These are phyloP conservation scores for Schwanniomyces occidentalis DNA, from an alignment of 805 yeast genomes.

Conservation along the genomic window DNA sequence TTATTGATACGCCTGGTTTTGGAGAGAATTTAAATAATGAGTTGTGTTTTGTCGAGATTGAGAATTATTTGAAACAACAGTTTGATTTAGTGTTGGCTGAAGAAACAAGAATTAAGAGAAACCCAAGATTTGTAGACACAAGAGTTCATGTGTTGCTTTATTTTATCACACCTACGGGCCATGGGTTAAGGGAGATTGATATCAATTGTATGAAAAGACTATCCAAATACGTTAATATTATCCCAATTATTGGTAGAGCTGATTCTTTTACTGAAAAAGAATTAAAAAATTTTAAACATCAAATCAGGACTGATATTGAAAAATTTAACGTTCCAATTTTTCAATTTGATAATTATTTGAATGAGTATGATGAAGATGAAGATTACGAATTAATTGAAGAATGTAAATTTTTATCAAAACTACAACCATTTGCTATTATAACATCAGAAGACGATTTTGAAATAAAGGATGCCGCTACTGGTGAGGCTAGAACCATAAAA, in stretches of 20 bases:
- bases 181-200: slow-evolving; percentile 77
- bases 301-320: slow-evolving; percentile 62
- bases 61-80: slow-evolving; percentile 69
- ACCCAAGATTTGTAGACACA: slow-evolving; percentile 77
- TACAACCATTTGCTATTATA: slow-evolving; percentile 78
- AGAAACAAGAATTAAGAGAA: slow-evolving; percentile 83
- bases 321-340: slow-evolving; percentile 72
- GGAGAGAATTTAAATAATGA: slow-evolving; percentile 76
- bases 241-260: slow-evolving; percentile 80
- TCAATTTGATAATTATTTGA: slow-evolving; percentile 57
- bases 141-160: slow-evolving; percentile 78
- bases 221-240: slow-evolving; percentile 72
- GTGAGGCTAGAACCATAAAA: slow-evolving; percentile 44
- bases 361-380: slow-evolving; percentile 64
- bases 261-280: slow-evolving; percentile 76
- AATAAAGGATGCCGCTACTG: slow-evolving; percentile 41
- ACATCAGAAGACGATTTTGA: slow-evolving; percentile 60
- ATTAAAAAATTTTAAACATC: slow-evolving; percentile 57
- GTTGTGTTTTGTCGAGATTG: slow-evolving; percentile 65
- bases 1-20: slow-evolving; percentile 74
- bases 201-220: slow-evolving; percentile 67
- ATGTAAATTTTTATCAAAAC: slow-evolving; percentile 54
- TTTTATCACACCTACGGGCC: slow-evolving; percentile 78
- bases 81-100: slow-evolving; percentile 79
- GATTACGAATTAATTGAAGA: slow-evolving; percentile 77